Conservation (phyloP, 768 basidiomycete species). For the Rhodotorula paludigena region DNA sequence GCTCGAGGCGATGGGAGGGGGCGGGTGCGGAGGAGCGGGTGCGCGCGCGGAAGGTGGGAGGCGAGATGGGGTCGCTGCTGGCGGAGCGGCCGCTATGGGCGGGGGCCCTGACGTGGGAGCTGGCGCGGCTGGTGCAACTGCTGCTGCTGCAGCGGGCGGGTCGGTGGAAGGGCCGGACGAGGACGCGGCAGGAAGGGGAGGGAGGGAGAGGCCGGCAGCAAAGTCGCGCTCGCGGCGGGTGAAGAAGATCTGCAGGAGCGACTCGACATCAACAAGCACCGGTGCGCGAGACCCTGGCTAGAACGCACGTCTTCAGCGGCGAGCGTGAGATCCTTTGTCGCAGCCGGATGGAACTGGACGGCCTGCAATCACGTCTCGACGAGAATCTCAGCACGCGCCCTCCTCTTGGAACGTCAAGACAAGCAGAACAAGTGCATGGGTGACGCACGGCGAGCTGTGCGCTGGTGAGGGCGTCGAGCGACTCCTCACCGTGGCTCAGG, state of each 20-base stretch:
- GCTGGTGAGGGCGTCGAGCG: conserved; percentile 8
- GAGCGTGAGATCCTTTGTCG: conserved; percentile 10
- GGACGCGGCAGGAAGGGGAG: not conserved
- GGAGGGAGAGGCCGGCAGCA: conserved; percentile 9
- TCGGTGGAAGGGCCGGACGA: not conserved
- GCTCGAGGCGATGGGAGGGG: not conserved
- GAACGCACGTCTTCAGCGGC: conserved; percentile 19
- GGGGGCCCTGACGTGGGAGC: not conserved
- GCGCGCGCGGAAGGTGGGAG: not conserved
- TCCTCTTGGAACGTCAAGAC: too few relatives aligned
- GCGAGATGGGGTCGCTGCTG: not conserved
- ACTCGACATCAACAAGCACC: not conserved
- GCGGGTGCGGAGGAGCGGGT: not conserved
- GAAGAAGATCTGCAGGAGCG: conserved; percentile 17
- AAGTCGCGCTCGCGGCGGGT: conserved; percentile 32
- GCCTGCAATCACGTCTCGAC: not conserved
- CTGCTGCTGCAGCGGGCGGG: not conserved
- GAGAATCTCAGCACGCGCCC: too few relatives aligned
- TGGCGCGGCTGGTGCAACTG: not conserved
- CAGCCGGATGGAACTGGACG: conserved; percentile 14
- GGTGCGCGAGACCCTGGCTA: not conserved
- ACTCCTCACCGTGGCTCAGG: not conserved
- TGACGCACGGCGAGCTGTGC: conserved; percentile 19
- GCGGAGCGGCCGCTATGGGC: too few relatives aligned
- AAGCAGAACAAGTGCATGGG: not conserved